These are phyloP conservation scores for Schwanniomyces sp. DNA, from an alignment of 805 yeast species.

Conservation along the genomic window DNA sequence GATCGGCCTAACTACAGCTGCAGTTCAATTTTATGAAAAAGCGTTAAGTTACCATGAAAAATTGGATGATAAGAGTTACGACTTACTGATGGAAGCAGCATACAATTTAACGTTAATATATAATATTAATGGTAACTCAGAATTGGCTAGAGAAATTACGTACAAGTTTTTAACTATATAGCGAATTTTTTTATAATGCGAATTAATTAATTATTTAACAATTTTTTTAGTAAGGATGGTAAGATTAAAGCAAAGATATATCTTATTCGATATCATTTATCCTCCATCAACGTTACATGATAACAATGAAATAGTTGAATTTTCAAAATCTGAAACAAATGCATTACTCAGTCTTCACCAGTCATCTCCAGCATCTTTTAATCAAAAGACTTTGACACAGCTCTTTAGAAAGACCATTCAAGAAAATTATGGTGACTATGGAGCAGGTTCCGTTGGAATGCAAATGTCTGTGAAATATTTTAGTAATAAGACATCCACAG, in stretches of 20 bases:
- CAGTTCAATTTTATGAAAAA: conserved; percentile 68
- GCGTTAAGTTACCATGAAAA: conserved; percentile 50
- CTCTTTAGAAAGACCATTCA: conserved; percentile 57
- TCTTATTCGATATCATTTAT: conserved; percentile 74
- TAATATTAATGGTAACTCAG: conserved; percentile 69
- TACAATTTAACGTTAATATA: conserved; percentile 79
- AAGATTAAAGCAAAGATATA: conserved; percentile 79
- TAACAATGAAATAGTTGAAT: conserved; percentile 10
- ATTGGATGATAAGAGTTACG: conserved; percentile 48
- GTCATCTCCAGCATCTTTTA: conserved; percentile 49
- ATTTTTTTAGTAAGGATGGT: conserved; percentile 55
- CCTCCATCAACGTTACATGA: conserved; percentile 44
- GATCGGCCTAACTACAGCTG: conserved; percentile 73
- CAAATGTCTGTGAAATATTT: conserved; percentile 73
- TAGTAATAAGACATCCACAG: conserved; percentile 77
- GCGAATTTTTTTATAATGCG: neutral
- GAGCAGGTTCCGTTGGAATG: conserved; percentile 62
- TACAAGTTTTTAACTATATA: conserved; percentile 60
- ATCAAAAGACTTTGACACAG: conserved; percentile 48
- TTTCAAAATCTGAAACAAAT: conserved; percentile 26
- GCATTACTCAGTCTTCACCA: conserved; percentile 50
- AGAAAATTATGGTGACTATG: conserved; percentile 75
- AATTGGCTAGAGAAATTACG: conserved; percentile 62
- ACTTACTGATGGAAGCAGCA: conserved; percentile 77
- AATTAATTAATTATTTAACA: neutral